Evolutionary conservation across 1,284 basidiomycete species (phyloP).

Genomic region (Malassezia restricta): DNA sequence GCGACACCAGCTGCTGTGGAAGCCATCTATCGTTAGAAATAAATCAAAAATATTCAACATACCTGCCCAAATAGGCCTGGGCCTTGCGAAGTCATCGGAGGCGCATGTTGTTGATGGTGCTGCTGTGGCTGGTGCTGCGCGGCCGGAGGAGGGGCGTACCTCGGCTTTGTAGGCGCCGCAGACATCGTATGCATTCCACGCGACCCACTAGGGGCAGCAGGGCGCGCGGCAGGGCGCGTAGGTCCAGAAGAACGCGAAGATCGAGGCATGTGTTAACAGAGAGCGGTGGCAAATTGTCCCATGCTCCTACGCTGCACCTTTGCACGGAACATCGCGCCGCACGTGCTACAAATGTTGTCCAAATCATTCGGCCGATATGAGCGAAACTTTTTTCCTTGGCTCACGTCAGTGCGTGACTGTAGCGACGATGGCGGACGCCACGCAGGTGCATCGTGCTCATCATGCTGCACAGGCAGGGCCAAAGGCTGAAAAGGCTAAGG

Average conservation of each 20-base stretch:
- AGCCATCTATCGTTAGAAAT: slow-evolving; percentile 53
- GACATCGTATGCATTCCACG: slow-evolving; percentile 44
- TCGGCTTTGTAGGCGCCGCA: slow-evolving; percentile 10
- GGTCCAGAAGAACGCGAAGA: slow-evolving; percentile 28
- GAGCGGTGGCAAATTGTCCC: background rate
- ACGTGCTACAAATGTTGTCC: background rate
- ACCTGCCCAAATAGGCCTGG: slow-evolving; percentile 40
- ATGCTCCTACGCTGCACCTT: too few species aligned
- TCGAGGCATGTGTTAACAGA: slow-evolving; percentile 32
- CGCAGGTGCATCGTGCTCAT: slow-evolving; percentile 37
- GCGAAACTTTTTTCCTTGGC: slow-evolving; percentile 3
- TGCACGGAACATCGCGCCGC: background rate
- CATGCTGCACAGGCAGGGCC: slow-evolving; percentile 34
- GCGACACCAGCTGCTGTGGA: slow-evolving; percentile 78
- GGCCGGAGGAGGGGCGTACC: background rate
- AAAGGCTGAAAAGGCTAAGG: slow-evolving; percentile 33
- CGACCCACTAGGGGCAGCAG: slow-evolving; percentile 24
- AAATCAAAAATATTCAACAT: background rate
- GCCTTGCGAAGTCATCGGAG: slow-evolving; percentile 17
- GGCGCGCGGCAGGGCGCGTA: slow-evolving; percentile 23
- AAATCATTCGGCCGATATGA: background rate
- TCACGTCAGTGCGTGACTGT: slow-evolving; percentile 4
- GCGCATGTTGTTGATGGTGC: background rate
- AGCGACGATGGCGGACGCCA: slow-evolving; percentile 29
- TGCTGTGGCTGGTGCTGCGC: background rate